phyloP scores from a whole-genome alignment of 2,329 filamentous ascomycete species.

The Xylaria sp. region DNA sequence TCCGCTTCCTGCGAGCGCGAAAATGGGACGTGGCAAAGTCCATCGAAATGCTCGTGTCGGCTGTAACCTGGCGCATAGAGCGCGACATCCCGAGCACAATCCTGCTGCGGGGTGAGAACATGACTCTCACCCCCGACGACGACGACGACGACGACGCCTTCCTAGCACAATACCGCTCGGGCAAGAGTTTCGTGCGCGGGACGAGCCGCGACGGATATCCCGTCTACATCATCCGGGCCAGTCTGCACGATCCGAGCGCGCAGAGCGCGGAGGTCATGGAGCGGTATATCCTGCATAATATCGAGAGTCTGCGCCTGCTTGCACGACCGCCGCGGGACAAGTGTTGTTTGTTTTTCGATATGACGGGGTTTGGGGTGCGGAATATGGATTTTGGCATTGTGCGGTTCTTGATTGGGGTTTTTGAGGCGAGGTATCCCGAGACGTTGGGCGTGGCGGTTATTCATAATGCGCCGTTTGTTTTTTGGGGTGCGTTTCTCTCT shows the following conservation, averaged over 20 bases:
- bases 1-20: conserved; percentile 20
- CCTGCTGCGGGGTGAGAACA: conserved; percentile 10
- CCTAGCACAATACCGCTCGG: conserved; percentile 17
- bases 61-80: conserved; percentile 14
- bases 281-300: conserved; percentile 15
- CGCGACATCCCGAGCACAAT: conserved; percentile 5
- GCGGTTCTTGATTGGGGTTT: conserved; percentile 15
- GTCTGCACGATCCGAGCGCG: conserved; percentile 11
- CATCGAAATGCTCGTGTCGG: conserved; percentile 16
- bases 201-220: conserved; percentile 8
- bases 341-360: conserved; percentile 17
- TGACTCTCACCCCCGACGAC: too few relatives aligned
- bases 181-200: conserved; percentile 16
- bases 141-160: conserved; percentile 11
- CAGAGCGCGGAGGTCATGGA: conserved; percentile 15
- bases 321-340: conserved; percentile 3
- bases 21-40: conserved; percentile 16
- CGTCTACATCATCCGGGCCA: conserved; percentile 12
- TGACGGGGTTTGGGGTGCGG: conserved; percentile 16
- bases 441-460: conserved; percentile 16
- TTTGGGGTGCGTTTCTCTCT: conserved; percentile 14
- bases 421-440: conserved; percentile 20
- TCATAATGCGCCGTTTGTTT: conserved; percentile 20
- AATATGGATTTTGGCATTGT: conserved; percentile 20
- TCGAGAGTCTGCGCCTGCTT: conserved; percentile 12